Evolutionary conservation across 139 green algal species (phyloP).

Genomic region (Monoraphidium neglectum): DNA sequence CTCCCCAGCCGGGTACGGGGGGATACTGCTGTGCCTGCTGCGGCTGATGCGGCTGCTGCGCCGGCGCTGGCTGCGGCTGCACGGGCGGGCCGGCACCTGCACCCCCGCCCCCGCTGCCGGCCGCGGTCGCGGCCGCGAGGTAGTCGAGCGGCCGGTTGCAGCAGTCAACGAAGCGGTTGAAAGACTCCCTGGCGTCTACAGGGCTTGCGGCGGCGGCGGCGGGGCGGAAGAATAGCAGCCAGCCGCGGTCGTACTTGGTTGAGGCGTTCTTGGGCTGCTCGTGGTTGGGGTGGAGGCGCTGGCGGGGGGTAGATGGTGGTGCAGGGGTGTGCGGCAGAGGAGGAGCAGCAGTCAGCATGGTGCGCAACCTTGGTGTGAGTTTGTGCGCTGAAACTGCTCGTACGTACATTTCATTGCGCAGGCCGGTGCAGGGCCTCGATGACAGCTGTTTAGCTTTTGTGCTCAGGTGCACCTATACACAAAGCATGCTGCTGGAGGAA

Average conservation of each 20-base stretch:
- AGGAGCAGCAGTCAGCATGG: too few species aligned
- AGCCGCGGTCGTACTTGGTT: conserved; percentile 28
- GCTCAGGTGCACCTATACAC: too few species aligned
- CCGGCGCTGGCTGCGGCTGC: neutral
- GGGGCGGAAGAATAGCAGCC: conserved; percentile 24
- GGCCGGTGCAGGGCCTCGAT: too few species aligned
- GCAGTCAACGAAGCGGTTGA: conserved; percentile 12
- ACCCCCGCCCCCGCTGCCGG: neutral
- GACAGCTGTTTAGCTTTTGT: too few species aligned
- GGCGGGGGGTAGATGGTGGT: neutral
- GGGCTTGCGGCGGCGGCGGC: neutral
- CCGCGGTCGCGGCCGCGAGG: conserved; percentile 1
- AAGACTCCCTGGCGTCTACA: conserved; percentile 1
- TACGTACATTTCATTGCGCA: too few species aligned
- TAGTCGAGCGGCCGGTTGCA: conserved; percentile 18
- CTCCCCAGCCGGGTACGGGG: neutral
- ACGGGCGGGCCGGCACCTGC: neutral
- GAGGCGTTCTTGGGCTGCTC: conserved; percentile 19
- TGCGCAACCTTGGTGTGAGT: too few species aligned
- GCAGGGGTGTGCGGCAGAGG: too few species aligned
- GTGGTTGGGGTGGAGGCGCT: conserved; percentile 35
- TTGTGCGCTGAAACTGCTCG: too few species aligned
- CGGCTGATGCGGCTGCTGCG: neutral
- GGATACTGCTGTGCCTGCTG: neutral
- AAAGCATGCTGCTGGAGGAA: too few species aligned